Conservation (phyloP, 2,329 filamentous ascomycete genomes). For the Curvularia spicifera region DNA sequence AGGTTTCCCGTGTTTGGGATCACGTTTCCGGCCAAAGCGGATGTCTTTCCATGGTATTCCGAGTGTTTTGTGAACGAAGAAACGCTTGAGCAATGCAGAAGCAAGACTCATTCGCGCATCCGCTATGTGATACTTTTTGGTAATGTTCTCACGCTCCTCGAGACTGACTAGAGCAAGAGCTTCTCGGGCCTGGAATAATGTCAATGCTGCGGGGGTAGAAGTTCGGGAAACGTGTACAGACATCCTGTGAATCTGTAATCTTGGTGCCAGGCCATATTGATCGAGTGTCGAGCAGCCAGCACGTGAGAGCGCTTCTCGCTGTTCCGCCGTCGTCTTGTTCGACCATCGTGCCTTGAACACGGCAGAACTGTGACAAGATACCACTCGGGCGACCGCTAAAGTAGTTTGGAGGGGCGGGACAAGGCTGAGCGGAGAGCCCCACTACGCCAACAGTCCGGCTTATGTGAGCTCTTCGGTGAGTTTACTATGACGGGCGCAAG, state of each 20-base stretch:
- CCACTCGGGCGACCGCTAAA: conserved; percentile 1
- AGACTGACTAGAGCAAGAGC: conserved; percentile 52
- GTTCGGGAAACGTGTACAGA: conserved; percentile 3
- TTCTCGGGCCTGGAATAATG: conserved; percentile 48
- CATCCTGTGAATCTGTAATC: conserved; percentile 42
- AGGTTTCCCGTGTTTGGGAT: conserved; percentile 59
- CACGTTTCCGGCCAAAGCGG: conserved; percentile 61
- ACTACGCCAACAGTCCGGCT: conserved; percentile 3
- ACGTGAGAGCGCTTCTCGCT: conserved; percentile 42
- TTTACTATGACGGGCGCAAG: background rate
- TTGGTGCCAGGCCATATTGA: conserved; percentile 55
- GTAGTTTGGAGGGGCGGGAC: conserved; percentile 4
- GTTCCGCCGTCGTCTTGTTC: conserved; percentile 16
- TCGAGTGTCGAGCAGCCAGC: conserved; percentile 59
- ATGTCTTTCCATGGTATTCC: conserved; percentile 67
- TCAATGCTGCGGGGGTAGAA: background rate
- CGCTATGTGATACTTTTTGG: conserved; percentile 68
- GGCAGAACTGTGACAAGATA: conserved; percentile 1
- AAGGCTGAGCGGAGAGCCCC: background rate
- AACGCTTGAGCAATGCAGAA: conserved; percentile 76
- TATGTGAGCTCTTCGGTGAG: conserved; percentile 4
- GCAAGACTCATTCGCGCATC: conserved; percentile 78
- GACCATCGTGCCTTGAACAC: conserved; percentile 18
- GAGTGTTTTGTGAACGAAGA: conserved; percentile 66
- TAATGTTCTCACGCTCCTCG: conserved; percentile 64